Evolutionary conservation across 805 yeast species (phyloP), one percentile per base, ranked within the genome.

Genomic region (Blastobotrys muscicola): DNA sequence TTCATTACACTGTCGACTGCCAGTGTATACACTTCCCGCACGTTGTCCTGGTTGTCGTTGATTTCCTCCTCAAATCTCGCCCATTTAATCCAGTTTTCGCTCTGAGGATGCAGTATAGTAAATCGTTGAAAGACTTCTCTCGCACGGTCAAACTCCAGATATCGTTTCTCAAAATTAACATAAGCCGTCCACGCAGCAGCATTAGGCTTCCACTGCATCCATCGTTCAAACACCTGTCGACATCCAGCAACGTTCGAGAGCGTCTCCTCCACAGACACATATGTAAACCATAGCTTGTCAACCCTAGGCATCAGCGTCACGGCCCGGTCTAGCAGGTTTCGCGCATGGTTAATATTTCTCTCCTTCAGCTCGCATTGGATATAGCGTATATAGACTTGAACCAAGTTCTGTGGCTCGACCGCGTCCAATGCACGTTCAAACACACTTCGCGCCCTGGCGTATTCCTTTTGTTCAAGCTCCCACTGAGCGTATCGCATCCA

Each of bases 401-500:
- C 26, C 29, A 39, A 10, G 57, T 81, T 78, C 26, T 79, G 75
- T 11, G 76, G 74, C 54, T 85, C 82, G 7, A 85, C 85, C 26
- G 26, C 26, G 42, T 78, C 82, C 29, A 90, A 59, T 0, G 95
- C 94, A 41, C 97, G 69, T 60, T 90, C 98, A 63, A 82, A 83
- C 4, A 92, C 70, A 0, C 96, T 84, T 44, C 97, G 68, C 0
- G 94, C 95, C 15, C 97, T 68, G 13, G 75, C 69, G 47, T 75
- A 70, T 55, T 90, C 95, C 47, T 78, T 81, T 52, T 85, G 90
- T 4, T 82, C 82, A 3, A 80, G 60, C 61, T 90, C 98, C 75
- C 87, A 85, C 46, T 74, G 75, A 0, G 96, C 97, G 60, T 90
- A 92, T 44, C 96, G 69, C 58, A 85, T 71, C 96, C 97, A 92